Evolutionary conservation across 2,329 filamentous ascomycete genomes (phyloP), one percentile per base, ranked within the genome.

Genomic region (Colletotrichum caudatum): DNA sequence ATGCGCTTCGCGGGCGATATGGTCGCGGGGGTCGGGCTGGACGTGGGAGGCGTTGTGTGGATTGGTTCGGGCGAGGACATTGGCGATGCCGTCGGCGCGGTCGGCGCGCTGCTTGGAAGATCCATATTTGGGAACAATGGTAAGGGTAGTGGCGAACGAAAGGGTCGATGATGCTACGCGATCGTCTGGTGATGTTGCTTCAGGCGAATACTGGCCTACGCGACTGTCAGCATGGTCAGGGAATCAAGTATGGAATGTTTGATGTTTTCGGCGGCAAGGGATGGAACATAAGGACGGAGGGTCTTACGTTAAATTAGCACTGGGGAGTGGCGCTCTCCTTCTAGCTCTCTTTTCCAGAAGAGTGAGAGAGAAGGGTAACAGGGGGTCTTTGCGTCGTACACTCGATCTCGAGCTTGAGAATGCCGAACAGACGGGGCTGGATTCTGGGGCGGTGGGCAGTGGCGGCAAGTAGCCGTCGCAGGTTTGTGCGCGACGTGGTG

Each of bases 281-380:
- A 56, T 53, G 35, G 26, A 37, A 48, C 26, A 33, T 54, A 59
- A 64, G 37, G 54, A 46, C 48, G 29, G 44, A 29, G 37, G 56
- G 53, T 74, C 78, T 76, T 75, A 80, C 77, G 79, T 77, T 74
- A 78, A 73, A 73, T 71, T 62, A 79, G 76, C 78, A 79, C 78
- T 68, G 69, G 65, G 63, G 41, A 46, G 61, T 66, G 73, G 58
- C 70, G 69, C 60, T 66, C 61, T 70, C 61, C 62, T 66, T 66
- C 62, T 66, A 29, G 53, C 41, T 69, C 59, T 60, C 46, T 44
- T 29, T 33, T 23, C 16, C 9, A 9, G 58, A 26, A 12, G 58
- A 61, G 9, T 2, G 26, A 29, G 58, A 61, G 9, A 29, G n/a
- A 48, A 23, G 33, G 51, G 50, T 5, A 9, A 29, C 14, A 14